A percentile compares a stretch with the other conserved stretches of the same genome.
phyloP scores from a whole-genome alignment of 495 filamentous ascomycete species.

The Penicillium subrubescens region DNA sequence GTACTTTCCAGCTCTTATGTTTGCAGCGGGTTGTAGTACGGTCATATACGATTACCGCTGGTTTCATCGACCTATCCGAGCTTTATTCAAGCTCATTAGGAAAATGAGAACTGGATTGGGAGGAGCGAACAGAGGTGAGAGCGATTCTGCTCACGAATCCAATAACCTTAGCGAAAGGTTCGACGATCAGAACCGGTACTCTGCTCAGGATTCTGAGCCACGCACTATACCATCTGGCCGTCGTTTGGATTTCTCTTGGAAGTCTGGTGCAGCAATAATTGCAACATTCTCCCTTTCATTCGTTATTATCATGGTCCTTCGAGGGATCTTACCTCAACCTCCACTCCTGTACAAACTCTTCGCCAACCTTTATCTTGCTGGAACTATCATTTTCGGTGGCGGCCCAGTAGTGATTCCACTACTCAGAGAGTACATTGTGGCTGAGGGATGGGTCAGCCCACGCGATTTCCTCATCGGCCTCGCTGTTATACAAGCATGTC shows the following conservation, averaged over 20 bases:
- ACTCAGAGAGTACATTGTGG: background rate
- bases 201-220: background rate
- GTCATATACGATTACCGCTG: background rate
- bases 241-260: conserved; percentile 3
- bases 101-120: background rate
- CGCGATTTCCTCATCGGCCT: conserved; percentile 9
- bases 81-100: background rate
- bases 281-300: background rate
- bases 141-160: background rate
- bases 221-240: background rate
- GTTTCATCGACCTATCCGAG: background rate
- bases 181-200: background rate
- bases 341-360: conserved; percentile 4
- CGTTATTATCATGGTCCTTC: background rate
- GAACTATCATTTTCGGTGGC: conserved; percentile 6
- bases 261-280: conserved; percentile 1
- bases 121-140: background rate
- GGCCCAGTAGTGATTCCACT: background rate
- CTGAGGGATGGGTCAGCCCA: conserved; percentile 2
- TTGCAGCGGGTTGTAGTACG: conserved; percentile 1
- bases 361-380: conserved; percentile 7
- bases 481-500: conserved; percentile 6
- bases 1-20: conserved; percentile 8
- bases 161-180: background rate
- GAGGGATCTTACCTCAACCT: background rate